Evolutionary conservation across 257 asterid genomes (phyloP).

Genomic region (Cordia subcordata): DNA sequence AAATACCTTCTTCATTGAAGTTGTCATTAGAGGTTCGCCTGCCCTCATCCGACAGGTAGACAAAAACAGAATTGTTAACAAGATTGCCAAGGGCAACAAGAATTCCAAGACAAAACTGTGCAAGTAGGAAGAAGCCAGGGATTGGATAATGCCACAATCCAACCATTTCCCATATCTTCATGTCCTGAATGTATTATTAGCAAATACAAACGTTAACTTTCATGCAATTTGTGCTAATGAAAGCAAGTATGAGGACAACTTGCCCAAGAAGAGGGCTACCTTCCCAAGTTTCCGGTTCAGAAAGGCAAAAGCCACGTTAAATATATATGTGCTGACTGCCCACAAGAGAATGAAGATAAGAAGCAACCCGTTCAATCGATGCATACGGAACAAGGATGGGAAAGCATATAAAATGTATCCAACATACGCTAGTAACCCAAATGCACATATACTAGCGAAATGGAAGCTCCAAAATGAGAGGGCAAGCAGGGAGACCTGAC

Average conservation of each 20-base stretch:
- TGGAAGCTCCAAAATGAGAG: slow-evolving; percentile 98
- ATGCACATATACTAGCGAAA: slow-evolving; percentile 97
- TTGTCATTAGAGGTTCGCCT: slow-evolving; percentile 46
- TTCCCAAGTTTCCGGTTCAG: slow-evolving; percentile 80
- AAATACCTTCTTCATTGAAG: slow-evolving; percentile 68
- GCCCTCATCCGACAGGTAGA: slow-evolving; percentile 73
- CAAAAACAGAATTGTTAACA: slow-evolving; percentile 83
- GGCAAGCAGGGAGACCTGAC: slow-evolving; percentile 87
- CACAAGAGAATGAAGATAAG: slow-evolving; percentile 98
- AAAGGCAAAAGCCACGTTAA: slow-evolving; percentile 85
- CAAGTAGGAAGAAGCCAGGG: slow-evolving; percentile 94
- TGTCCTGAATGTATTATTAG: slow-evolving; percentile 51
- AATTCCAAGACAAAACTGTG: slow-evolving; percentile 94
- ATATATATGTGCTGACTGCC: slow-evolving; percentile 95
- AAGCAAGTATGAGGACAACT: slow-evolving; percentile 18
- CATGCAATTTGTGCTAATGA: slow-evolving; percentile 15
- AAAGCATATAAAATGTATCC: slow-evolving; percentile 83
- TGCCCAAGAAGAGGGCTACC: slow-evolving; percentile 44
- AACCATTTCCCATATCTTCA: slow-evolving; percentile 99
- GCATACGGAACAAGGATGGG: slow-evolving; percentile 90
- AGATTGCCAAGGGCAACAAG: slow-evolving; percentile 98
- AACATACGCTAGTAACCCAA: slow-evolving; percentile 88
- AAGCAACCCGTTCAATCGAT: slow-evolving; percentile 85
- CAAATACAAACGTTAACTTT: slow-evolving; percentile 16
- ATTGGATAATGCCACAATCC: slow-evolving; percentile 98